Evolutionary conservation across 78 protist species (phyloP).

Genomic region (Chrysochromulina parva): DNA sequence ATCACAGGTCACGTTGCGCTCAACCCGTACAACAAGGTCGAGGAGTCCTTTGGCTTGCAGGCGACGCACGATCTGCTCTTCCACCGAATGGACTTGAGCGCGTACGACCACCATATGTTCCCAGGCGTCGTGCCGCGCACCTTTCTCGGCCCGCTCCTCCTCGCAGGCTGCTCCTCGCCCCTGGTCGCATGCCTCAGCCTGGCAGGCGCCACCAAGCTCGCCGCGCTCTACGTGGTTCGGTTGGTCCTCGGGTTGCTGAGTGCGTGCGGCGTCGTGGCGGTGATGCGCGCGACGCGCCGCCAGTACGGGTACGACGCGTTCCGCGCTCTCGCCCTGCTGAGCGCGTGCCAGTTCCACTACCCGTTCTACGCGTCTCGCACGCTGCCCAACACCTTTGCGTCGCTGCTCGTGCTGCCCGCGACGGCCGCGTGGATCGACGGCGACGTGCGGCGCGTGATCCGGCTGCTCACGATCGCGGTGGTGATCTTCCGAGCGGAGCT

Average conservation of each 20-base stretch:
- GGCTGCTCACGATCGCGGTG: slow-evolving; percentile 43
- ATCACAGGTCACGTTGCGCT: background rate
- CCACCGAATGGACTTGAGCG: background rate
- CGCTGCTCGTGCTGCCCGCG: slow-evolving; percentile 47
- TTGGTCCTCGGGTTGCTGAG: background rate
- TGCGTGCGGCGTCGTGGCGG: background rate
- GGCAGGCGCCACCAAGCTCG: background rate
- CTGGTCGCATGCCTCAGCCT: background rate
- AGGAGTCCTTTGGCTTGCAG: slow-evolving; percentile 90
- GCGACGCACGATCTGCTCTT: slow-evolving; percentile 87
- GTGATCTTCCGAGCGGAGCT: slow-evolving; percentile 71
- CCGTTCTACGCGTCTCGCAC: slow-evolving; percentile 81
- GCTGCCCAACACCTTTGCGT: slow-evolving; percentile 90
- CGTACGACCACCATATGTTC: slow-evolving; percentile 84
- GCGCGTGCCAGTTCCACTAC: slow-evolving; percentile 72
- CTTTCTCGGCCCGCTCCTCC: slow-evolving; percentile 66
- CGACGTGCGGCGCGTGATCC: background rate
- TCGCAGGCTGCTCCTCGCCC: background rate
- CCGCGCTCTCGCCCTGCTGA: slow-evolving; percentile 39
- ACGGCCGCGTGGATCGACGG: slow-evolving; percentile 53
- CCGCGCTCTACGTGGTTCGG: background rate
- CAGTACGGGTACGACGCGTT: background rate
- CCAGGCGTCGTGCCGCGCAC: slow-evolving; percentile 94
- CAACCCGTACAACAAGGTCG: slow-evolving; percentile 84
- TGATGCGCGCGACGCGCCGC: background rate